Evolutionary conservation across 1,284 basidiomycete species (phyloP).

Genomic region (Cutaneotrichosporon arboriforme): DNA sequence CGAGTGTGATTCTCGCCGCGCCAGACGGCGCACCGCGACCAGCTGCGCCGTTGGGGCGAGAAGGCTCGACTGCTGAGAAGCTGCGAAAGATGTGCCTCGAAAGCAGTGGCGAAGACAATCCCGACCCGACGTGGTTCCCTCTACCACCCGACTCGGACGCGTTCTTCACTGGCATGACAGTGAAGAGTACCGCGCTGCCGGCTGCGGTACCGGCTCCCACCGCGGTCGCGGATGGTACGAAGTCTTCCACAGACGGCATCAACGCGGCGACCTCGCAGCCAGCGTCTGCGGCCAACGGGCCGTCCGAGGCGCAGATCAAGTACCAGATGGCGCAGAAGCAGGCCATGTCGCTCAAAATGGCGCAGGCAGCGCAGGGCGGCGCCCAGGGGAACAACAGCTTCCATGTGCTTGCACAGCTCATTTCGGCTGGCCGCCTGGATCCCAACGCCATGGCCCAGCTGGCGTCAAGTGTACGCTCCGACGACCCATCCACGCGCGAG

Average conservation of each 20-base stretch:
- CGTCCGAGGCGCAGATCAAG: constrained; percentile 20
- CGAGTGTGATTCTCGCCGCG: constrained; percentile 15
- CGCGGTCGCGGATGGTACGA: background rate
- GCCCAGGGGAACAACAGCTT: constrained; percentile 4
- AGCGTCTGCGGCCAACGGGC: background rate
- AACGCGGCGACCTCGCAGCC: background rate
- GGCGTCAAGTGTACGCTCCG: constrained; percentile 9
- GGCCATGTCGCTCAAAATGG: constrained; percentile 19
- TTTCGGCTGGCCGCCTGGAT: constrained; percentile 14
- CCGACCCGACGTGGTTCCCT: constrained; percentile 12
- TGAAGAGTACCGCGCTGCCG: constrained; percentile 2
- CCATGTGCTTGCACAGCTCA: constrained; percentile 9
- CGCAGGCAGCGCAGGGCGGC: constrained; percentile 10
- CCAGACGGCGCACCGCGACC: constrained; percentile 3
- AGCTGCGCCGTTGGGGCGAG: constrained; percentile 4
- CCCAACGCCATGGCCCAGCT: constrained; percentile 18
- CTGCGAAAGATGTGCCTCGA: constrained; percentile 20
- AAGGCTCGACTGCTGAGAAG: constrained; percentile 16
- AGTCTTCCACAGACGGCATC: background rate
- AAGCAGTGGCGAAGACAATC: constrained; percentile 7
- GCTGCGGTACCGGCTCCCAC: background rate
- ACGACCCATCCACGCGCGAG: constrained; percentile 8
- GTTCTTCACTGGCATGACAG: constrained; percentile 12
- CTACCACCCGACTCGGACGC: constrained; percentile 12
- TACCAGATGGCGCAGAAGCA: constrained; percentile 21